A percentile compares a stretch with the other conserved stretches of the same genome.
phyloP scores from a whole-genome alignment of 2,329 filamentous ascomycete genomes.

The Calonectria hawksworthii region DNA sequence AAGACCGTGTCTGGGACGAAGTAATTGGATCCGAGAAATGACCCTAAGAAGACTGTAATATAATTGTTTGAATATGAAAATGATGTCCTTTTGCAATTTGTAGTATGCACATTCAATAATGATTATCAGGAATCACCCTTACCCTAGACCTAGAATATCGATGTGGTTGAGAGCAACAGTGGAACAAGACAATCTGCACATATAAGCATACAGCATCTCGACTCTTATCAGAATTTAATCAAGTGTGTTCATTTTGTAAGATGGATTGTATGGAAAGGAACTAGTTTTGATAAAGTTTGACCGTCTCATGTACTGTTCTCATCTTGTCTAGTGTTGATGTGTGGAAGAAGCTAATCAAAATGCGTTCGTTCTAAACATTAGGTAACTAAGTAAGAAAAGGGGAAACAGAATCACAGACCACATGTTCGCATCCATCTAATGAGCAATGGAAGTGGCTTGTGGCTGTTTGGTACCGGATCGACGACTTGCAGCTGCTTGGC shows the following conservation, averaged over 20 bases:
- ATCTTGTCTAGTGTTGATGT: not conserved
- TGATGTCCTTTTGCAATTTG: not conserved
- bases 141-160: too few relatives aligned
- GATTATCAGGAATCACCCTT: too few relatives aligned
- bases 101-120: too few relatives aligned
- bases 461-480: not conserved
- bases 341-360: not conserved
- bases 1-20: not conserved
- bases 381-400: not conserved
- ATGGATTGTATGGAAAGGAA: too few relatives aligned
- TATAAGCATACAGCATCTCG: too few relatives aligned
- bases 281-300: too few relatives aligned
- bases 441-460: not conserved
- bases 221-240: too few relatives aligned
- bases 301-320: too few relatives aligned
- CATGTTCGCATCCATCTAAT: not conserved
- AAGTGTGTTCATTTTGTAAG: too few relatives aligned
- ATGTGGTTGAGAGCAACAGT: too few relatives aligned
- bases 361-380: not conserved
- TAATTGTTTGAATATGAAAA: slow-evolving; percentile 1
- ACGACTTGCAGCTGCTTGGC: not conserved
- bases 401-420: not conserved
- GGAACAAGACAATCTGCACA: too few relatives aligned
- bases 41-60: not conserved
- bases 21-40: slow-evolving; percentile 12